Percentiles rank a stretch among this genome's conserved stretches.
Conservation (phyloP, 495 filamentous ascomycete species). For the Aspergillus wentii region DNA sequence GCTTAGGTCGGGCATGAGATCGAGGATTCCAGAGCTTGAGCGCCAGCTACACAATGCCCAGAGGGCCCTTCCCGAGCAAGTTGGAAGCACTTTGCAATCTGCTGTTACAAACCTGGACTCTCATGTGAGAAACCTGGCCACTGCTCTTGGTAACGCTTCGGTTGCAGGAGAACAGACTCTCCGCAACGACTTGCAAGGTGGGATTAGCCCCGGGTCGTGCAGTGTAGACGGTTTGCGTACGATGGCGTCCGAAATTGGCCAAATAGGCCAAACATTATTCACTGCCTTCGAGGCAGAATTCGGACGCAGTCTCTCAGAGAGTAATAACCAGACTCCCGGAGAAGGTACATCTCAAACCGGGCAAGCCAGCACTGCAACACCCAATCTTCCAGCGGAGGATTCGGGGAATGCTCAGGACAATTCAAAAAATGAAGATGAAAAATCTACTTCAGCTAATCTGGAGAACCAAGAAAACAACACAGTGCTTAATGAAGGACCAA, state of each 20-base stretch:
- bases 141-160: slow-evolving; percentile 37
- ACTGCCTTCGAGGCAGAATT: slow-evolving; percentile 38
- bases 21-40: slow-evolving; percentile 36
- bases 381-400: no score
- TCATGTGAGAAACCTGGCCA: slow-evolving; percentile 33
- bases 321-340: slow-evolving; percentile 1
- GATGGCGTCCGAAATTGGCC: slow-evolving; percentile 42
- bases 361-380: no score
- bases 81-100: slow-evolving; percentile 32
- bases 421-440: no score
- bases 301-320: slow-evolving; percentile 10
- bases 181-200: slow-evolving; percentile 29
- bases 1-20: slow-evolving; percentile 31
- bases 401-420: no score
- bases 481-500: no score
- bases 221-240: slow-evolving; percentile 34
- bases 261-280: slow-evolving; percentile 37
- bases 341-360: no score
- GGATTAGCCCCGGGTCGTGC: slow-evolving; percentile 33
- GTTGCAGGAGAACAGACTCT: slow-evolving; percentile 30
- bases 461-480: no score
- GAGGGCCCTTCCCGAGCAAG: slow-evolving; percentile 33
- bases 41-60: slow-evolving; percentile 36
- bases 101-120: slow-evolving; percentile 39
- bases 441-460: no score